Percentiles rank a stretch among this genome's conserved stretches.
phyloP scores from a whole-genome alignment of 108 stramenopile species.

The Cylindrotheca fusiformis region DNA sequence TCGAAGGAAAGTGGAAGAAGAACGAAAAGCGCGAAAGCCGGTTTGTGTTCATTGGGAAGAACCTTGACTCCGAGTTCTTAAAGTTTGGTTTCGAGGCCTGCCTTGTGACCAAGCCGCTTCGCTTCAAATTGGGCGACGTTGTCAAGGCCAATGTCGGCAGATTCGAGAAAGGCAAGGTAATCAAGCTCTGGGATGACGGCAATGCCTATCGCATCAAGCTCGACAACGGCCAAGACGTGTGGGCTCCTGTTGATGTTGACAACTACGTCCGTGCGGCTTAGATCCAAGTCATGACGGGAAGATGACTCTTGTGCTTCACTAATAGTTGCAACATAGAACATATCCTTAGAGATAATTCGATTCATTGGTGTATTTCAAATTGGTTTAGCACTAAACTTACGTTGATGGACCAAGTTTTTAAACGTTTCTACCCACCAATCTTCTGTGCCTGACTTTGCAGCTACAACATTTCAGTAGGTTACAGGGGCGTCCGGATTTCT shows the following conservation, averaged over 20 bases:
- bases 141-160: slow-evolving; percentile 66
- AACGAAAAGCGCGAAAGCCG: slow-evolving; percentile 60
- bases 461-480: no score
- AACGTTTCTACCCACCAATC: no score
- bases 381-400: no score
- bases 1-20: slow-evolving; percentile 42
- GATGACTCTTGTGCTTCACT: background rate
- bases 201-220: slow-evolving; percentile 80
- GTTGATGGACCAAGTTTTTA: no score
- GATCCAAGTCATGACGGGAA: background rate
- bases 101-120: slow-evolving; percentile 38
- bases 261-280: slow-evolving; percentile 49
- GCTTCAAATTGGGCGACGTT: slow-evolving; percentile 58
- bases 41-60: slow-evolving; percentile 91
- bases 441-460: no score
- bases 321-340: no score
- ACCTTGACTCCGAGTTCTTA: slow-evolving; percentile 63
- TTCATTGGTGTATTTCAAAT: no score
- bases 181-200: slow-evolving; percentile 77
- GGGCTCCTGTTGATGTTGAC: slow-evolving; percentile 80
- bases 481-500: no score
- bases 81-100: slow-evolving; percentile 70
- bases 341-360: no score
- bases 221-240: slow-evolving; percentile 51
- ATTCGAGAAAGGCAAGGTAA: slow-evolving; percentile 48